A percentile compares a stretch with the other conserved stretches of the same genome.
Conservation (phyloP, 179 eudicot species). For the Silene vulgaris region DNA sequence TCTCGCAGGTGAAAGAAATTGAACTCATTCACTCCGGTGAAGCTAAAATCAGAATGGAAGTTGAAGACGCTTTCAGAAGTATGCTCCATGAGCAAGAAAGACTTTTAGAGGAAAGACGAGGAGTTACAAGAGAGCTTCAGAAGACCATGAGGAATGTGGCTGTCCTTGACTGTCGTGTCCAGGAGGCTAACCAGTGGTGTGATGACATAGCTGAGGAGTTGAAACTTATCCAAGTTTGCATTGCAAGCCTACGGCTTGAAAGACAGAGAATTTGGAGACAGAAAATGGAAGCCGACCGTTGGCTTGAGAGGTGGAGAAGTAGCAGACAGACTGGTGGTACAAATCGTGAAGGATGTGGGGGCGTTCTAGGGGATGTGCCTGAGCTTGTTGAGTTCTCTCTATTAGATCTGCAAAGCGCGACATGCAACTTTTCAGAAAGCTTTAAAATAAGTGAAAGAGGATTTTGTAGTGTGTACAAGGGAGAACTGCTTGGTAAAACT, state of each 20-base stretch:
- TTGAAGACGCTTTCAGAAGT: conserved; percentile 46
- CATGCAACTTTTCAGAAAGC: conserved; percentile 75
- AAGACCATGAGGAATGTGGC: conserved; percentile 65
- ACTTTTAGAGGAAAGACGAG: conserved; percentile 44
- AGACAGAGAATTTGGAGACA: conserved; percentile 55
- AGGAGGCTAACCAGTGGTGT: conserved; percentile 53
- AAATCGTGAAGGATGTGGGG: conserved; percentile 26
- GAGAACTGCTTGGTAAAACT: conserved; percentile 62
- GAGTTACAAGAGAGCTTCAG: conserved; percentile 44
- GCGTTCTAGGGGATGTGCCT: conserved; percentile 33
- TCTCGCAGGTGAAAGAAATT: conserved; percentile 49
- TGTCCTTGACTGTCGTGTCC: conserved; percentile 53
- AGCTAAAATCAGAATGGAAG: conserved; percentile 46
- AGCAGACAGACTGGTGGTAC: conserved; percentile 36
- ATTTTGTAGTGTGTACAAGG: conserved; percentile 68
- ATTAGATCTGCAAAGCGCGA: conserved; percentile 66
- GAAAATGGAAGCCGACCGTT: conserved; percentile 54
- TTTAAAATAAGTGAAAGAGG: conserved; percentile 63
- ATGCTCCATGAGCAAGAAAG: conserved; percentile 52
- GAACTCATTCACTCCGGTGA: conserved; percentile 43
- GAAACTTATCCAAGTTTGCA: conserved; percentile 48
- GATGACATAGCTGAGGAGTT: conserved; percentile 64
- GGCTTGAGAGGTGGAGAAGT: conserved; percentile 73
- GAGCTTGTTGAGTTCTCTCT: conserved; percentile 55
- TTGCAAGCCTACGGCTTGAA: conserved; percentile 46